These are phyloP conservation scores for Hylodesmum podocarpum DNA, from an alignment of 306 rosid species.

Conservation along the genomic window DNA sequence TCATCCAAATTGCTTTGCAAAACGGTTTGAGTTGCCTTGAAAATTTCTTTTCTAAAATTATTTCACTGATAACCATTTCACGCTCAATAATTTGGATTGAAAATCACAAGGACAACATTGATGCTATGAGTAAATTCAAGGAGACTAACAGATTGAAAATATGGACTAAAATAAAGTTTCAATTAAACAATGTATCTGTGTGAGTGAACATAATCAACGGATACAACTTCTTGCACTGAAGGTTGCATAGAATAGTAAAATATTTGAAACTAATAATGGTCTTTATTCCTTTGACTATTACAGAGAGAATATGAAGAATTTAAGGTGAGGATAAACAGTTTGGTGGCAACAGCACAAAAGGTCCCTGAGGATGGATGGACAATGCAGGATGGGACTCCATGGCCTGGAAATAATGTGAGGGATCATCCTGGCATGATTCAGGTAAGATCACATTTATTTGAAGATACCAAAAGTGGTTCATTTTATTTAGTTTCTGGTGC, in stretches of 20 bases:
- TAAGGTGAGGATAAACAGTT: conserved; percentile 80
- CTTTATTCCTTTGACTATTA: neutral
- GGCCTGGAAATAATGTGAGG: conserved; percentile 97
- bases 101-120: neutral
- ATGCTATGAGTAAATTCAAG: neutral
- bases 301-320: conserved; percentile 97
- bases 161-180: neutral
- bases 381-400: conserved; percentile 97
- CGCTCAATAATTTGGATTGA: neutral
- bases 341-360: conserved; percentile 89
- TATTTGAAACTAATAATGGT: neutral
- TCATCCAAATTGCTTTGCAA: neutral
- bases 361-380: conserved; percentile 99
- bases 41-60: neutral
- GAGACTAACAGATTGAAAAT: conserved; percentile 3
- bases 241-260: neutral
- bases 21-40: neutral
- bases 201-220: too few species aligned
- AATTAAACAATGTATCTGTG: neutral
- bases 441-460: conserved; percentile 43
- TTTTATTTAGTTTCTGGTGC: neutral
- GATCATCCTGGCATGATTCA: conserved; percentile 99
- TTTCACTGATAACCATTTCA: neutral
- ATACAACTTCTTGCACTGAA: neutral
- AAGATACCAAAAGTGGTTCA: neutral